Percentiles rank a stretch among this genome's conserved stretches.
These are phyloP conservation scores for Diophrys appendiculata DNA, from an alignment of 73 alveolate genomes.

Conservation along the genomic window DNA sequence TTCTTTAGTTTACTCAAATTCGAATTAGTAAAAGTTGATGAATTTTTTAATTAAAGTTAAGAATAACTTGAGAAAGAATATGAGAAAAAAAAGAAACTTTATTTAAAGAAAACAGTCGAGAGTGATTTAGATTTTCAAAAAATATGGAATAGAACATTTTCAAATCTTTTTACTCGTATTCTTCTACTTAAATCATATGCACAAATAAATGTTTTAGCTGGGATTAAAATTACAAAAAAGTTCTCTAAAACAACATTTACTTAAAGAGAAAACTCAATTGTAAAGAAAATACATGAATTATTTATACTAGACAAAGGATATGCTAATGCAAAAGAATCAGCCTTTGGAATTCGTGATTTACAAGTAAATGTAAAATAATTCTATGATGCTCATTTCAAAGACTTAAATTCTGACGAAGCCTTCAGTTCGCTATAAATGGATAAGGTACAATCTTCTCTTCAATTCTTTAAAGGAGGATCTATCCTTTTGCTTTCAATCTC, in stretches of 20 bases:
- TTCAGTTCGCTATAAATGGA: conserved; percentile 2
- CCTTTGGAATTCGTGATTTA: not conserved
- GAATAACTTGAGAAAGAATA: not conserved
- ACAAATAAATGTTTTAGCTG: conserved; percentile 34
- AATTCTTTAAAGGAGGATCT: not conserved
- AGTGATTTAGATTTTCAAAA: conserved; percentile 40
- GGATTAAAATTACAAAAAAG: conserved; percentile 22
- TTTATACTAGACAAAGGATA: not conserved
- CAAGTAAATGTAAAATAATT: not conserved
- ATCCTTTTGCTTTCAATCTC: not conserved
- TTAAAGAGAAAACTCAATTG: conserved; percentile 26
- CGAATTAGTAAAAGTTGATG: not conserved
- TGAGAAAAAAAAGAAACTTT: not conserved
- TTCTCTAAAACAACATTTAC: conserved; percentile 27
- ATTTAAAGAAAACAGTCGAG: conserved; percentile 5
- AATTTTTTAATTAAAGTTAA: not conserved
- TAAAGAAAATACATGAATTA: not conserved
- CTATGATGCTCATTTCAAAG: conserved; percentile 5
- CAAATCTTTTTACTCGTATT: conserved; percentile 1
- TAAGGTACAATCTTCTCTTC: not conserved
- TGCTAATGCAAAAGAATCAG: conserved; percentile 17
- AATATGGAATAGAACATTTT: conserved; percentile 51
- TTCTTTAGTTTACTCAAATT: not conserved
- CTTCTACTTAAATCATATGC: conserved; percentile 44
- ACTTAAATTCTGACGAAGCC: conserved; percentile 27